phyloP scores from a whole-genome alignment of 2,329 filamentous ascomycete genomes.

The Monosporascus sp. region DNA sequence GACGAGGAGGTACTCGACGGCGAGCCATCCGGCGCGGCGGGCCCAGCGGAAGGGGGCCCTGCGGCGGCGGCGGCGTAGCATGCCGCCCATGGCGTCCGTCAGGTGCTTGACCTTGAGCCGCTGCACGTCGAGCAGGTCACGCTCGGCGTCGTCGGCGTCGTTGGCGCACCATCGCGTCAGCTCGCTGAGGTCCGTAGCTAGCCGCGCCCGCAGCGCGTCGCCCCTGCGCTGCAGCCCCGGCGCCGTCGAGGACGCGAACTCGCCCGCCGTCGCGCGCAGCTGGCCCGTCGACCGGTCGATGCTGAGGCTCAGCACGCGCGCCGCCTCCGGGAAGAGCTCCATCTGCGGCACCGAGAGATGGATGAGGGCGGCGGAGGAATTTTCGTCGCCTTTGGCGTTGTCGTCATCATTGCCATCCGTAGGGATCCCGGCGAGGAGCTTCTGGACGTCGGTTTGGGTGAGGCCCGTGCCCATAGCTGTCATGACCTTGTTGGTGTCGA shows the following conservation, averaged over 20 bases:
- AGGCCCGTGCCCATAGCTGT: not conserved
- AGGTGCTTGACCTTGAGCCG: slow-evolving; percentile 77
- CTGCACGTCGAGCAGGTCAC: slow-evolving; percentile 69
- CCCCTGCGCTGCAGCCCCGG: slow-evolving; percentile 46
- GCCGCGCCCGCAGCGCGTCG: slow-evolving; percentile 39
- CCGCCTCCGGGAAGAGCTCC: slow-evolving; percentile 47
- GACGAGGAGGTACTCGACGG: slow-evolving; percentile 82
- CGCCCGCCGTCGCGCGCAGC: slow-evolving; percentile 56
- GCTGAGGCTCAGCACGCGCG: slow-evolving; percentile 43
- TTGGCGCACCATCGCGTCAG: slow-evolving; percentile 65
- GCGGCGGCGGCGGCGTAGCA: slow-evolving; percentile 62
- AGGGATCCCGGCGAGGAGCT: not conserved
- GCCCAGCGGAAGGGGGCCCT: slow-evolving; percentile 60
- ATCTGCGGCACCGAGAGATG: slow-evolving; percentile 31
- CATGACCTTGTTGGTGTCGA: slow-evolving; percentile 2
- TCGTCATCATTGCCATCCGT: not conserved
- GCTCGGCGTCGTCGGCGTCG: slow-evolving; percentile 72
- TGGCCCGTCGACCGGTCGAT: slow-evolving; percentile 42
- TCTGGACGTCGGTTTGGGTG: not conserved
- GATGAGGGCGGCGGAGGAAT: slow-evolving; percentile 16
- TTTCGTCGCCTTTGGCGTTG: not conserved
- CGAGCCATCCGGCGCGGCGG: slow-evolving; percentile 69
- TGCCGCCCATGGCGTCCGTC: slow-evolving; percentile 71
- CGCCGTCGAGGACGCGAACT: slow-evolving; percentile 52
- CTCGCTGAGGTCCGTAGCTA: slow-evolving; percentile 49